Evolutionary conservation across 2,329 filamentous ascomycete genomes (phyloP).

Genomic region (Huntiella bhutanensis): DNA sequence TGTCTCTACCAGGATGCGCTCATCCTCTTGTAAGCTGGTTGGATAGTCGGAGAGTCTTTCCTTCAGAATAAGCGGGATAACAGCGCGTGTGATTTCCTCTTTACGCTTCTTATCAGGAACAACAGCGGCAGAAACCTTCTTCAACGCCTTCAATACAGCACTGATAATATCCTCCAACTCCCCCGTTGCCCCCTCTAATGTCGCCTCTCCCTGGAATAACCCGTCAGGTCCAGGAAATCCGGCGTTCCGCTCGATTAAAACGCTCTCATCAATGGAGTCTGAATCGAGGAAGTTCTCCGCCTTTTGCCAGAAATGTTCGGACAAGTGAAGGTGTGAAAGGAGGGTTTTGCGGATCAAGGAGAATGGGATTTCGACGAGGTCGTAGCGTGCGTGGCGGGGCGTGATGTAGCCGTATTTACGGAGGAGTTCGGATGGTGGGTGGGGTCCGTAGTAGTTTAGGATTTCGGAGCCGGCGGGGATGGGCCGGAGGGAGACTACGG

Average conservation of each 20-base stretch:
- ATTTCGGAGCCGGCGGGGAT: constrained; percentile 59
- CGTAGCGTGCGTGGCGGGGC: constrained; percentile 53
- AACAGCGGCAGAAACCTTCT: constrained; percentile 24
- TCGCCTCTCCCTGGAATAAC: constrained; percentile 21
- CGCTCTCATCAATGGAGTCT: constrained; percentile 54
- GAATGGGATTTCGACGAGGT: constrained; percentile 64
- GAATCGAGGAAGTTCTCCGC: constrained; percentile 34
- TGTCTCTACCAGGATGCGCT: constrained; percentile 21
- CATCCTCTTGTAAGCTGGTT: constrained; percentile 24
- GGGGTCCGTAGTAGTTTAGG: constrained; percentile 74
- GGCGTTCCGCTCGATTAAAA: constrained; percentile 43
- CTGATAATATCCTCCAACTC: constrained; percentile 35
- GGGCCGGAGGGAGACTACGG: constrained; percentile 50
- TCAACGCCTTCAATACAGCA: constrained; percentile 28
- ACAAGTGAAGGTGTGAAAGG: constrained; percentile 20
- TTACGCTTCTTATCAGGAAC: constrained; percentile 31
- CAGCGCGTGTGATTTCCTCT: constrained; percentile 25
- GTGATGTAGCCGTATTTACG: constrained; percentile 81
- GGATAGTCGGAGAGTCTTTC: constrained; percentile 23
- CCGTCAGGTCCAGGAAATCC: constrained; percentile 33
- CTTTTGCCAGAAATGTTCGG: constrained; percentile 22
- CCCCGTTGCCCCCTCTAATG: constrained; percentile 25
- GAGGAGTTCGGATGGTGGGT: constrained; percentile 65
- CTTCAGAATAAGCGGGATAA: constrained; percentile 22
- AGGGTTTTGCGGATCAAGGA: constrained; percentile 32